Evolutionary conservation across 1,284 basidiomycete species (phyloP), one percentile per base, ranked within the genome.

Genomic region (Microbotryum scabiosae): DNA sequence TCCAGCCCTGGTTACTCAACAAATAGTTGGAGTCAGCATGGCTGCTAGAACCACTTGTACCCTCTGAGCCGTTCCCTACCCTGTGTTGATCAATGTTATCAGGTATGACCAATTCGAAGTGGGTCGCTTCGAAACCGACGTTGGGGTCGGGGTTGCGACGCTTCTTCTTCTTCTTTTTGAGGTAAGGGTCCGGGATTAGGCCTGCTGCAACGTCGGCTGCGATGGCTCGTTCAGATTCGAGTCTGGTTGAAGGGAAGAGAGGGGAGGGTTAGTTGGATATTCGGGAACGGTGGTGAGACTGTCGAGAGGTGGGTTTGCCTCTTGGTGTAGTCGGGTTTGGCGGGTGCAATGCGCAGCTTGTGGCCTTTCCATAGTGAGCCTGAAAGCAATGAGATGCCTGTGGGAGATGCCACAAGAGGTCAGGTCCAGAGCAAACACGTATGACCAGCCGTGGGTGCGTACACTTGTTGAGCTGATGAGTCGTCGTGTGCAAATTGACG

Each of bases 331-430:
- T 59, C 53, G 14, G 65, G 52, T 54, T 65, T 67, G 3, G 67
- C 67, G 9, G 54, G 59, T 0, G 28, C 63, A 25, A 69, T 69
- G 44, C 58, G 41, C 10, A 69, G 67, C 59, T 69, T 69, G 61
- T 67, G 65, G 0, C 65, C 63, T 28, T 69, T 69, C 67, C 67
- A 69, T 52, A 65, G 59, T 5, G 65, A 63, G 3, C 67, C 67
- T 21, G 60, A 61, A 14, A 69, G 47, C 63, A 67, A 65, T 7
- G 65, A 67, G 46, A 67, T 60, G 59, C 67, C 67, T 69, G 56
- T 16, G 4, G 8, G 5, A 1, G 2, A 25, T 4, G 2, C n/a
- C 14, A 41, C 36, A 10, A 43, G 47, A 30, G 41, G 12, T 47
- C 36, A n/a, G 8, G 23, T 18, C 26, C 14, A 4, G 30, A 8